A percentile compares a stretch with the other conserved stretches of the same genome.
Conservation (phyloP, 495 filamentous ascomycete genomes). For the Arthonia radiata region DNA sequence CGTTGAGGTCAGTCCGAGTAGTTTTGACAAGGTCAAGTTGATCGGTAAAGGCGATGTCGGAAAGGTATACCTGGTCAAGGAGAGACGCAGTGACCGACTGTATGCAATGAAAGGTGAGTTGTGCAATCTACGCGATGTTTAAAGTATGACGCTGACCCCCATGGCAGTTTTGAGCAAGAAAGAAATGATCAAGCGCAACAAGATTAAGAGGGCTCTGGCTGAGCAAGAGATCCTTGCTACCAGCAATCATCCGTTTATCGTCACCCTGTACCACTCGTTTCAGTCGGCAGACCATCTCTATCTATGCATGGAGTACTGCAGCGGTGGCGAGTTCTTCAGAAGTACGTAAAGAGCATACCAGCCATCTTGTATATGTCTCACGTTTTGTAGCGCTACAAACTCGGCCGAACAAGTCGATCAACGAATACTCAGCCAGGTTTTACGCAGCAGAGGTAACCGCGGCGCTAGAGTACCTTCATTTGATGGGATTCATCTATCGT, state of each 20-base stretch:
- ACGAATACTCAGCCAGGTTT: slow-evolving; percentile 89
- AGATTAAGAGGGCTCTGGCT: slow-evolving; percentile 93
- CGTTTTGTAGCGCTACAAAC: slow-evolving; percentile 57
- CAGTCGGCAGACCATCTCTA: slow-evolving; percentile 97
- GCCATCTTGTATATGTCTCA: neutral
- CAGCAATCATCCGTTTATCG: slow-evolving; percentile 97
- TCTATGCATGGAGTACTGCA: slow-evolving; percentile 98
- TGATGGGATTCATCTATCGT: slow-evolving; percentile 98
- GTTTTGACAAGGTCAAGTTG: slow-evolving; percentile 98
- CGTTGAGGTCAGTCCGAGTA: slow-evolving; percentile 84
- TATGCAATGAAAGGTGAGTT: slow-evolving; percentile 94
- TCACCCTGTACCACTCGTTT: slow-evolving; percentile 94
- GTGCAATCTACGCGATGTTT: slow-evolving; percentile 2
- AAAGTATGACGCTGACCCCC: slow-evolving; percentile 16
- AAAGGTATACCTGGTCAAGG: slow-evolving; percentile 89
- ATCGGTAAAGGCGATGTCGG: slow-evolving; percentile 97
- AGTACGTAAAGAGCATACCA: slow-evolving; percentile 18
- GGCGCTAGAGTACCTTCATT: slow-evolving; percentile 84
- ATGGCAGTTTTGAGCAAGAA: slow-evolving; percentile 91
- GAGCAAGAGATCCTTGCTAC: slow-evolving; percentile 97
- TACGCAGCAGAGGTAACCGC: slow-evolving; percentile 98
- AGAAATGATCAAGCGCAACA: slow-evolving; percentile 99
- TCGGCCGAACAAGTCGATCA: slow-evolving; percentile 83
- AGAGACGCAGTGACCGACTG: slow-evolving; percentile 84
- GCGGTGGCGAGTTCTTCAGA: slow-evolving; percentile 92